These are phyloP conservation scores for Cephaloascus albidus DNA, from an alignment of 805 yeast genomes.

Conservation along the genomic window DNA sequence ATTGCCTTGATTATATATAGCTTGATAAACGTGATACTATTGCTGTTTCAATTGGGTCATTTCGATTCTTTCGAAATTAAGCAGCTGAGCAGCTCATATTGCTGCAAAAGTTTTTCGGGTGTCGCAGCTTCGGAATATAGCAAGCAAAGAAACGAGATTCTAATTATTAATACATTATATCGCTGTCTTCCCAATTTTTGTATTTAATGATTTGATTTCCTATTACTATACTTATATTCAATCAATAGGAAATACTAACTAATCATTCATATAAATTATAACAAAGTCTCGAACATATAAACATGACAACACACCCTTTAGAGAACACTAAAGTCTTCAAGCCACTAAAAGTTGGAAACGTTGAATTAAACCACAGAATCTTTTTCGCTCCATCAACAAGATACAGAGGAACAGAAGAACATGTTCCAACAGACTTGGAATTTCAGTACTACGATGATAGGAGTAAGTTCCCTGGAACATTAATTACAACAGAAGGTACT, in stretches of 20 bases:
- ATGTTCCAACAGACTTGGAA: conserved; percentile 18
- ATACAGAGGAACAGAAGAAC: conserved; percentile 11
- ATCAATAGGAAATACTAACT: background rate
- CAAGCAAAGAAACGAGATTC: background rate
- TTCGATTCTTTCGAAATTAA: no score
- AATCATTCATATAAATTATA: background rate
- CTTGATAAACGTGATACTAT: no score
- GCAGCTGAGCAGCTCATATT: no score
- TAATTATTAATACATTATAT: background rate
- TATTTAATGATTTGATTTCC: background rate
- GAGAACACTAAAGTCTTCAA: conserved; percentile 14
- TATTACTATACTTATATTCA: background rate
- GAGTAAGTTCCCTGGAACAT: conserved; percentile 19
- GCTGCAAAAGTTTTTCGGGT: no score
- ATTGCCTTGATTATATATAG: no score
- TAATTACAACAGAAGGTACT: conserved; percentile 23
- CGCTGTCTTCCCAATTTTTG: no score
- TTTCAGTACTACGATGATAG: conserved; percentile 20
- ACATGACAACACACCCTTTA: background rate
- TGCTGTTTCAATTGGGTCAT: no score
- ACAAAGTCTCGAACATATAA: background rate
- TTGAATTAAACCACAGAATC: conserved; percentile 18
- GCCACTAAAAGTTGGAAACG: conserved; percentile 15
- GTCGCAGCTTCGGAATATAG: background rate
- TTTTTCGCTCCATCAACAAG: conserved; percentile 19